Base-by-base conservation (phyloP, 1,139 yeast genomes). In the Debaryomyces subglobosus region DNA sequence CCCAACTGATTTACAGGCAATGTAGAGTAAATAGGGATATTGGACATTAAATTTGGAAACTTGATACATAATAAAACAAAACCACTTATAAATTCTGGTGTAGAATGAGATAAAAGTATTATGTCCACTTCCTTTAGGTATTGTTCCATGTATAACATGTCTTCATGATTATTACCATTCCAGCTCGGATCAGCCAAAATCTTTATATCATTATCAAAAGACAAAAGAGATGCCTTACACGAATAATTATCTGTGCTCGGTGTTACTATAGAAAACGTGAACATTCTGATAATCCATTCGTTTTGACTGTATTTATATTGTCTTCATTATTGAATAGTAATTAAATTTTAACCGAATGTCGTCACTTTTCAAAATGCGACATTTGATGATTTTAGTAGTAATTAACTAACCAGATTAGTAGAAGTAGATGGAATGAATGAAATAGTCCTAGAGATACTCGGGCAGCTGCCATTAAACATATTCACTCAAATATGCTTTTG, bases 1-100 rank as follows among this genome's bases (percentile, higher is more conserved):
- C 98, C 98, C 61, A 95, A 71, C 62, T 90, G 94, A 25, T 86
- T 78, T 4, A 92, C 89, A 0, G 99, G 98, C 23, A 91, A 70
- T 0, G 99, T 94, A 0, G 97, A 84, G 62, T 89, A 95, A 0
- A 86, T 85, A 1, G 95, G 94, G 34, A 91, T 81, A 27, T 80
- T 71, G 3, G 85, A 72, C 66, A 90, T 79, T 7, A 84, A 51
- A 38, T 58, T 79, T 4, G 92, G 89, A 54, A 82, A 84, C 53
- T 78, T 78, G 51, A 77, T 69, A 57, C 89, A 82, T 29, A 94
- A 68, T 43, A 85, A 72, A 0, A 88, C 84, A 61, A 80, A 91
- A 0, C 97, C 96, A 39, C 97, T 95, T 3, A 90, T 60, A 61
- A 85, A 92, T 45, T 87, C 85, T 1, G 86, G 76, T 0, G 96